Percentiles rank a stretch among this genome's conserved stretches.
phyloP scores from a whole-genome alignment of 108 stramenopile genomes.

The Cyclotella cryptica region DNA sequence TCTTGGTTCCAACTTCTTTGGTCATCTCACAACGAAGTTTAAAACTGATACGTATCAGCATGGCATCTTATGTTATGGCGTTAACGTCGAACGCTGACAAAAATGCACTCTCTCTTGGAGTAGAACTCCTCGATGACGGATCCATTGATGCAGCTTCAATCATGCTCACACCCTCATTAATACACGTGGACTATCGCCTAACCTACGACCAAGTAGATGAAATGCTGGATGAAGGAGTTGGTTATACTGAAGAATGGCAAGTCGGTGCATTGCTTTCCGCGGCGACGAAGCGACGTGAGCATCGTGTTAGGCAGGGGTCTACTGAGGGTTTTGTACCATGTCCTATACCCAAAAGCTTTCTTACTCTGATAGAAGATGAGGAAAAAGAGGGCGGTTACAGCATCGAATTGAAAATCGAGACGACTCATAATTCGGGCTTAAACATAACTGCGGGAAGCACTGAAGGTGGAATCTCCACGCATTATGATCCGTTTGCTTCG shows the following conservation, averaged over 20 bases:
- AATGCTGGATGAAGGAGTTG: slow-evolving; percentile 83
- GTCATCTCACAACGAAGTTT: background rate
- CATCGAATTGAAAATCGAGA: slow-evolving; percentile 63
- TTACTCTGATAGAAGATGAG: slow-evolving; percentile 28
- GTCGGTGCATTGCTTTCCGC: slow-evolving; percentile 73
- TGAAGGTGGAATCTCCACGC: slow-evolving; percentile 8
- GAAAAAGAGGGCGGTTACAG: slow-evolving; percentile 27
- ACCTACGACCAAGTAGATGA: slow-evolving; percentile 87
- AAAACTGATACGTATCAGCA: slow-evolving; percentile 18
- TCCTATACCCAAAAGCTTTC: slow-evolving; percentile 64
- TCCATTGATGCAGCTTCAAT: slow-evolving; percentile 63
- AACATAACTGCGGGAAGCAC: slow-evolving; percentile 60
- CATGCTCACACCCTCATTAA: slow-evolving; percentile 64
- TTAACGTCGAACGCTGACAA: slow-evolving; percentile 57
- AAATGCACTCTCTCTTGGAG: slow-evolving; percentile 69
- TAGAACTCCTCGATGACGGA: slow-evolving; percentile 75
- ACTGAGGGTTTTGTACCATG: slow-evolving; percentile 69
- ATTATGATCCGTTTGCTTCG: slow-evolving; percentile 42
- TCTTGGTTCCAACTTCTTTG: background rate
- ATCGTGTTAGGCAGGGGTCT: slow-evolving; percentile 65
- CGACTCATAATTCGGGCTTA: slow-evolving; percentile 71
- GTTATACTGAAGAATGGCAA: slow-evolving; percentile 84
- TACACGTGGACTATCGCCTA: slow-evolving; percentile 75
- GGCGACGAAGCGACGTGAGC: slow-evolving; percentile 62
- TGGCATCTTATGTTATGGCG: slow-evolving; percentile 64